Percentiles rank a stretch among this genome's conserved stretches.
Evolutionary conservation across 495 filamentous ascomycete genomes (phyloP).

Genomic region (Xylaria curta): DNA sequence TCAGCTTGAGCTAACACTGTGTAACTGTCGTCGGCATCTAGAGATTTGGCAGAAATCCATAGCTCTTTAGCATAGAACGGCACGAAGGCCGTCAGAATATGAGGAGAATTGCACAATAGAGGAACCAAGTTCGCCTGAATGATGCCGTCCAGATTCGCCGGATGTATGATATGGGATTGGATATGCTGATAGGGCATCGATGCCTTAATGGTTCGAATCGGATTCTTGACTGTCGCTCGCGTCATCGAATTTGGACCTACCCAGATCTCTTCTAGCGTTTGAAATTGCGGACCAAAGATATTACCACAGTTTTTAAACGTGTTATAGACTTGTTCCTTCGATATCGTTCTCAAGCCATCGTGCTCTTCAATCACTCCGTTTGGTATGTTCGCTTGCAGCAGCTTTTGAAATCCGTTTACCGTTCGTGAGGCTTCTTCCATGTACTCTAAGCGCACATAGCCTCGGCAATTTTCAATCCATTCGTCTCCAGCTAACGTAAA

Average conservation of each 20-base stretch:
- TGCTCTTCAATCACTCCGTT: neutral
- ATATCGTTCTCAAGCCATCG: neutral
- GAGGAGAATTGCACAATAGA: neutral
- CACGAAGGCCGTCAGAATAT: slow-evolving; percentile 7
- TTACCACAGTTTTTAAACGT: slow-evolving; percentile 31
- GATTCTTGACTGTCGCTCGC: slow-evolving; percentile 13
- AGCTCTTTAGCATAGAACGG: slow-evolving; percentile 17
- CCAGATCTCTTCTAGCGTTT: slow-evolving; percentile 27
- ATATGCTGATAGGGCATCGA: slow-evolving; percentile 43
- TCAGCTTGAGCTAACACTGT: slow-evolving; percentile 21
- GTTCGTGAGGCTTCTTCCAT: neutral
- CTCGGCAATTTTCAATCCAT: slow-evolving; percentile 21
- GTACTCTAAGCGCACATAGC: slow-evolving; percentile 14
- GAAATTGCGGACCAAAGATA: slow-evolving; percentile 35
- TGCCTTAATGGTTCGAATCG: slow-evolving; percentile 33
- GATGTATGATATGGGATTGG: slow-evolving; percentile 46
- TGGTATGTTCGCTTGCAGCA: neutral
- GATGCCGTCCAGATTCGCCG: slow-evolving; percentile 39
- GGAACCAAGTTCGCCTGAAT: slow-evolving; percentile 30
- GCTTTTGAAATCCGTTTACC: neutral
- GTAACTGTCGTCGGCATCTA: slow-evolving; percentile 14
- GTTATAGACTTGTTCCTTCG: slow-evolving; percentile 28
- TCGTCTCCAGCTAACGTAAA: slow-evolving; percentile 22
- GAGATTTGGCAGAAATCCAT: slow-evolving; percentile 23
- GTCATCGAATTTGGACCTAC: slow-evolving; percentile 1